phyloP scores from a whole-genome alignment of 768 basidiomycete species.

The Candolleomyces efflorescens region DNA sequence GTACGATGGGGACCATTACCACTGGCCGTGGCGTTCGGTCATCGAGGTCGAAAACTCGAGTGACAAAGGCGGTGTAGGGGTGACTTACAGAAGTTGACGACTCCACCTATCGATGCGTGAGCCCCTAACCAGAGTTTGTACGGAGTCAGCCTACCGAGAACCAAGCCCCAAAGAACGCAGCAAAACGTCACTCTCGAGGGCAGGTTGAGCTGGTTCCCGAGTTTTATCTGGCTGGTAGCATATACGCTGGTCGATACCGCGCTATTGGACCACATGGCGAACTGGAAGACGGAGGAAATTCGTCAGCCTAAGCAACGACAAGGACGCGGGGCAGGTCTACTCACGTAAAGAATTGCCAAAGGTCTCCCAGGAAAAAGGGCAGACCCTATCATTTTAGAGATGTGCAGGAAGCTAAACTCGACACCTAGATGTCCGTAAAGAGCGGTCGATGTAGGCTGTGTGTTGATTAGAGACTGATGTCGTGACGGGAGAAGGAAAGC shows the following conservation, averaged over 20 bases:
- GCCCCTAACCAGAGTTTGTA: neutral
- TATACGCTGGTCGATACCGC: constrained; percentile 50
- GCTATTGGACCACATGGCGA: constrained; percentile 67
- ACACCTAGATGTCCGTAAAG: constrained; percentile 1
- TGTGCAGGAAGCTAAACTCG: neutral
- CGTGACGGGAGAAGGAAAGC: neutral
- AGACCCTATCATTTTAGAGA: constrained; percentile 65
- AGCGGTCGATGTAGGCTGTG: constrained; percentile 1
- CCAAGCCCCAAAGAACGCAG: constrained; percentile 62
- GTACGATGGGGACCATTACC: constrained; percentile 55
- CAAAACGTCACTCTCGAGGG: constrained; percentile 64
- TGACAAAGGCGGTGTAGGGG: neutral
- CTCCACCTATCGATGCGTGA: constrained; percentile 23
- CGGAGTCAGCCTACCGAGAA: constrained; percentile 39
- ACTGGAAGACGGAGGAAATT: constrained; percentile 27
- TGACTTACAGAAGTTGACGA: constrained; percentile 33
- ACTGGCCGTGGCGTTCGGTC: constrained; percentile 21
- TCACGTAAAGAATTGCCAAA: constrained; percentile 65
- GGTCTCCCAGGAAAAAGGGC: constrained; percentile 59
- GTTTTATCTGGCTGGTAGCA: constrained; percentile 61
- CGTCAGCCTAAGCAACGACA: neutral
- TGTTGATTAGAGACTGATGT: neutral
- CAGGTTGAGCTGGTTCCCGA: constrained; percentile 67
- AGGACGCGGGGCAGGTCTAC: constrained; percentile 8
- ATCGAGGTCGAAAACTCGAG: neutral